phyloP scores from a whole-genome alignment of 192 early-diverging fungal genomes.

The Chytriomyces sp. region DNA sequence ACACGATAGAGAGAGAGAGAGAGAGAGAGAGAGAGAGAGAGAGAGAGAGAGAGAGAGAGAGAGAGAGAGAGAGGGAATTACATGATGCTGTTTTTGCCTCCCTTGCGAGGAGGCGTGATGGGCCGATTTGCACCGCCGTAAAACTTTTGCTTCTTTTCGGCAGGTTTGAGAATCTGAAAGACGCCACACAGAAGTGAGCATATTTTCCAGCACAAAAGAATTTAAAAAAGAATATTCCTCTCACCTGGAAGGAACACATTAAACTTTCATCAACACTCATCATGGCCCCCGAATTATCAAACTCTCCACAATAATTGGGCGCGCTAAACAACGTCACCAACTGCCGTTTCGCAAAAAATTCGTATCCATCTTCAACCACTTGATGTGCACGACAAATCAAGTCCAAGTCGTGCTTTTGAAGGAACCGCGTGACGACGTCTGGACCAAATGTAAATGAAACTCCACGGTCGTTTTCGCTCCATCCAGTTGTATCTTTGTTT shows the following conservation, averaged over 20 bases:
- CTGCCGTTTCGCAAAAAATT: slow-evolving; percentile 97
- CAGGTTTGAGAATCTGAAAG: slow-evolving; percentile 89
- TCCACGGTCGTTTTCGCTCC: slow-evolving; percentile 97
- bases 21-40: too few species aligned
- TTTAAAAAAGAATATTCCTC: neutral
- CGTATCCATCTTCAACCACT: slow-evolving; percentile 98
- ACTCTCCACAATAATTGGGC: slow-evolving; percentile 91
- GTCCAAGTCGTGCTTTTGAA: slow-evolving; percentile 97
- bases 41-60: neutral
- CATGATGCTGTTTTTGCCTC: slow-evolving; percentile 37
- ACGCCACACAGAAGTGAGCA: neutral
- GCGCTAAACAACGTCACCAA: slow-evolving; percentile 97
- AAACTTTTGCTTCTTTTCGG: slow-evolving; percentile 88
- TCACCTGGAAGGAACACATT: slow-evolving; percentile 70
- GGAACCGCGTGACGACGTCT: slow-evolving; percentile 89
- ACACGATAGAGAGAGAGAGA: too few species aligned
- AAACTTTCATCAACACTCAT: slow-evolving; percentile 74
- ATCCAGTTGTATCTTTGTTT: slow-evolving; percentile 93
- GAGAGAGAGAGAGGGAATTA: neutral
- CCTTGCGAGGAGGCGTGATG: slow-evolving; percentile 74
- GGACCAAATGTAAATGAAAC: slow-evolving; percentile 96
- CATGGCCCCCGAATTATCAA: slow-evolving; percentile 75
- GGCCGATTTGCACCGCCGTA: slow-evolving; percentile 75
- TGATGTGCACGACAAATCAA: slow-evolving; percentile 98
- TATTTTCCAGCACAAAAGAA: too few species aligned